Conservation (phyloP, 306 rosid species). For the Morella rubra region DNA sequence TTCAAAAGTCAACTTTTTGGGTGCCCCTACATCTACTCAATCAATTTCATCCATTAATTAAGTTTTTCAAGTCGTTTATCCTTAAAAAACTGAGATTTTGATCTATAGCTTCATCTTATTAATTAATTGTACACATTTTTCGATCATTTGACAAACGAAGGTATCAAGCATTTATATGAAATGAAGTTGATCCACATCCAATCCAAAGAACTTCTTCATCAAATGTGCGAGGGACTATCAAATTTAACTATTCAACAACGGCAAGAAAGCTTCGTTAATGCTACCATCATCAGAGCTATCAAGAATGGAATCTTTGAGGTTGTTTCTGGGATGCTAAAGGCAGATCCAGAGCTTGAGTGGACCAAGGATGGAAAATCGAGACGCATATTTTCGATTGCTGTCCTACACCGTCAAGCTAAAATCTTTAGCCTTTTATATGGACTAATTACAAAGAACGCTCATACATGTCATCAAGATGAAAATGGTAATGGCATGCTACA, state of each 20-base stretch:
- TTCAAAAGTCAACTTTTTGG: no score
- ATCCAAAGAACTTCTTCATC: background rate
- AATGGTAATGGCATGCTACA: background rate
- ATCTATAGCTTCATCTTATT: no score
- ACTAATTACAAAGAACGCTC: background rate
- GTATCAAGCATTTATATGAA: conserved; percentile 2
- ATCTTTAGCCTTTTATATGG: conserved; percentile 16
- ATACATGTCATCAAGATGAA: accelerated
- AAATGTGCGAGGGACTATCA: background rate
- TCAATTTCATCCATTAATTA: no score
- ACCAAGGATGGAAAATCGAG: accelerated
- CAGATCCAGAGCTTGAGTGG: background rate
- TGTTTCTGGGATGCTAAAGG: background rate
- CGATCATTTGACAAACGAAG: background rate
- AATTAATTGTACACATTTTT: no score
- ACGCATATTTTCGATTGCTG: background rate
- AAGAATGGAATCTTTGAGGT: background rate
- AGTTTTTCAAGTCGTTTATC: no score
- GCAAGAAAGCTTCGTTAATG: accelerated
- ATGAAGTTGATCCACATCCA: background rate
- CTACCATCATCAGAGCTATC: background rate
- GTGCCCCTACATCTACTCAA: no score
- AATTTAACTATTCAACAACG: accelerated
- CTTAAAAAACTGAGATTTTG: no score
- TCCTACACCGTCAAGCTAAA: background rate